Conservation (phyloP, 225 moss, liverwort and hornwort genomes). For the Bryum argenteum region DNA sequence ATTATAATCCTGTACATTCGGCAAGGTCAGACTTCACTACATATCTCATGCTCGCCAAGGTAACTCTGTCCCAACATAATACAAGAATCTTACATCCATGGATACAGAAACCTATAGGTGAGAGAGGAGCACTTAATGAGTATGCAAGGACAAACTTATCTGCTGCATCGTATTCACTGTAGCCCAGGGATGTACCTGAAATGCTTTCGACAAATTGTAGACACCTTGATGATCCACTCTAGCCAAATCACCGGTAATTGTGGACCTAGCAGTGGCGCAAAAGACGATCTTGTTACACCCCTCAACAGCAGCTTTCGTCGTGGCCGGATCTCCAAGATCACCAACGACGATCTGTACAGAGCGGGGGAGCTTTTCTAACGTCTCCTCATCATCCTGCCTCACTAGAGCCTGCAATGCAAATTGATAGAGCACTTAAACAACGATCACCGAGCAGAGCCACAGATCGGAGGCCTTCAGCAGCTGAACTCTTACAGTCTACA, state of each 20-base stretch:
- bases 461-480: not conserved
- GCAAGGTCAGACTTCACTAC: not conserved
- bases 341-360: conserved; percentile 78
- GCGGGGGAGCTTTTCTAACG: conserved; percentile 74
- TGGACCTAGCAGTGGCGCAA: conserved; percentile 80
- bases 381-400: conserved; percentile 67
- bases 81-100: not conserved
- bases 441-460: conserved; percentile 2
- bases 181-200: conserved; percentile 52
- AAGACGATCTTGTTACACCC: conserved; percentile 92
- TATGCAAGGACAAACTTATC: not conserved
- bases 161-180: not conserved
- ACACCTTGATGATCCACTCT: conserved; percentile 90
- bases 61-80: not conserved
- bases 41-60: not conserved
- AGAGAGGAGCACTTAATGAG: not conserved
- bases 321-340: conserved; percentile 74
- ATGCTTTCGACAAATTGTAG: conserved; percentile 88
- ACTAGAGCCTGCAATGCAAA: conserved; percentile 60
- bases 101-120: not conserved
- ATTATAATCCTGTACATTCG: conserved; percentile 76
- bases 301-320: conserved; percentile 71
- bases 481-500: not conserved
- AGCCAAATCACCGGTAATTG: conserved; percentile 80
- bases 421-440: conserved; percentile 6